Base-by-base conservation (phyloP, 2,329 filamentous ascomycete species). In the Arthrobotrys sphaeroides region DNA sequence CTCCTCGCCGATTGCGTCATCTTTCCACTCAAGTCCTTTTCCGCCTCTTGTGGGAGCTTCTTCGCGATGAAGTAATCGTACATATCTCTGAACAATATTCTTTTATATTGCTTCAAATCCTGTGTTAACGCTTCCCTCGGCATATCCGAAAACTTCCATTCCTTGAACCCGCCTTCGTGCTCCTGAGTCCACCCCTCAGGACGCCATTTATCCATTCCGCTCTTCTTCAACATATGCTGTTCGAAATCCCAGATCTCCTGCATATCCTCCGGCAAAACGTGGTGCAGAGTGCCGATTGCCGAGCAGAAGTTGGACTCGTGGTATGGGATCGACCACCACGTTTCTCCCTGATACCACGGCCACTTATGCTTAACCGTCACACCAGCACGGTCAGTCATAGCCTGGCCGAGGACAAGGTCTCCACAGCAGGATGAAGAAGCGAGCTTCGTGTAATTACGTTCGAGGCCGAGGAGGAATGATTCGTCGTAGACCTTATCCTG, bases 301-400 rank as follows among this genome's bases (percentile, higher is more conserved):
- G 47, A 51, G 49, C 72, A 75, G 42, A 75, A 75, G 42, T 75
- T 75, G 28, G 72, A 68, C 38, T 69, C 72, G 49, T 69, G 64
- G 64, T 69, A 75, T 18, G 72, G 72, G 33, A 75, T 75, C 31
- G 72, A 75, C 72, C 72, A 75, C 72, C 72, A 75, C 28, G 72
- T 69, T 42, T 75, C 72, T 12, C 72, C 72, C 42, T 75, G 72
- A 33, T 69, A 75, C 26, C 47, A 75, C 20, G 72, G 72, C 72
- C 72, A 75, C 42, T 75, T 75, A 36, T 75, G 72, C 33, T 75
- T 60, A 5, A 75, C 72, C 7, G 55, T 59, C n/a, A 75, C 64
- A 13, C 64, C 64, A 0, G 64, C 72, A 26, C 64, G 64, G 22
- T 75, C 64, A 13, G 57, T 64, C 64, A 75, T 69, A 12, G 72